Base-by-base conservation (phyloP, 148 eudicot genomes). In the Nyssa sinensis region DNA sequence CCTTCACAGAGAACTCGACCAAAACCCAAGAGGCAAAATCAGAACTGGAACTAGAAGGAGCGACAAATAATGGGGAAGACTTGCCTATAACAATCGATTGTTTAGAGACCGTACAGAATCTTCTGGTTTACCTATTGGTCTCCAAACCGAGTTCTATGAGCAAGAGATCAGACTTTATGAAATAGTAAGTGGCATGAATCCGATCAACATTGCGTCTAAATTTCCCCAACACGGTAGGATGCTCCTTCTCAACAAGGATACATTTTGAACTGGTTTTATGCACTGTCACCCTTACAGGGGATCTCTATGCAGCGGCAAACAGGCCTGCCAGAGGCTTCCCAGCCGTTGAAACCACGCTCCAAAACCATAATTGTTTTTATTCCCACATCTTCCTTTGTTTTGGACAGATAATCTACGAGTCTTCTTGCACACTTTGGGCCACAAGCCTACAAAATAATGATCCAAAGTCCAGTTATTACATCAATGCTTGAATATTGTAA, bases 271-370 rank as follows among this genome's bases (percentile, higher is more conserved):
- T 27, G 32, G 9, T 24, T 66, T 67, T 75, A 84, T 31, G 74
- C 77, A 34, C 60, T 62, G 41, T 79, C 87, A 62, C 86, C 90
- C 84, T 90, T 93, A 81, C 98, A 93, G 33, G 90, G 89, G 65
- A 77, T 79, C 25, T 88, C 89, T 30, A 71, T 84, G 89, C 98
- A 94, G 44, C 85, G 90, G 74, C 98, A 94, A 69, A 94, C 93
- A 63, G 98, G 95, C 72, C 81, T 94, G 53, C 98, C 98, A 64
- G 95, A 86, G 75, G 93, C 87, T 90, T 91, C 97, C 98, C 98
- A 94, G 21, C 95, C 98, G 35, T 94, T 90, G 63, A 78, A 94
- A 27, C 98, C 98, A 12, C 92, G 91, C 71, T 94, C 98, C 77
- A 94, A 69, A 62, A 91, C 92, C 91, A 90, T 79, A 21, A 94